Evolutionary conservation across 2,329 filamentous ascomycete species (phyloP).

Genomic region (Calonectria pteridis): DNA sequence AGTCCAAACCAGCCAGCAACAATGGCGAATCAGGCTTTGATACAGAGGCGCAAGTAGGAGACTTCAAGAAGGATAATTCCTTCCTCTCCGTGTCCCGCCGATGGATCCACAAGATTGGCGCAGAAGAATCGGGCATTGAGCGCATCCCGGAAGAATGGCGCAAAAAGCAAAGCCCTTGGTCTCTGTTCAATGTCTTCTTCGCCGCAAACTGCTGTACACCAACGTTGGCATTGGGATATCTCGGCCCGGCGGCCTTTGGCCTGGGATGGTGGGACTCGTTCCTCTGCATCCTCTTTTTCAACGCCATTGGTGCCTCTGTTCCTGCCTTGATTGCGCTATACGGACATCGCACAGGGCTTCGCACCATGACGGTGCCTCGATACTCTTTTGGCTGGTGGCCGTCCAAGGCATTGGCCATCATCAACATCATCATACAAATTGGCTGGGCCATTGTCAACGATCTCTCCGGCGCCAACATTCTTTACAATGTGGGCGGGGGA

Average conservation of each 20-base stretch:
- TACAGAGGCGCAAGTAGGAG: not conserved
- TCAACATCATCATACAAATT: constrained; percentile 4
- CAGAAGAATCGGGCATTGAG: not conserved
- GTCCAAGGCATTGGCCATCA: not conserved
- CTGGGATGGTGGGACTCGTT: constrained; percentile 8
- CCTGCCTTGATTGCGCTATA: not conserved
- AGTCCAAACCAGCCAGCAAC: not conserved
- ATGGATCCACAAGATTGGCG: not conserved
- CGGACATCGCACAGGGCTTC: not conserved
- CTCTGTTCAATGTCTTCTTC: not conserved
- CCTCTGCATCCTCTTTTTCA: not conserved
- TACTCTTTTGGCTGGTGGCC: constrained; percentile 6
- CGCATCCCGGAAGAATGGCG: not conserved
- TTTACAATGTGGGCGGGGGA: not conserved
- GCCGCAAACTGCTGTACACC: not conserved
- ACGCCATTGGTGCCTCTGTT: not conserved
- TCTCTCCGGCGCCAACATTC: not conserved
- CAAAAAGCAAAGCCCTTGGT: not conserved
- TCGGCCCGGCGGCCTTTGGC: not conserved
- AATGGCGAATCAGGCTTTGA: not conserved
- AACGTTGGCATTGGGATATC: not conserved
- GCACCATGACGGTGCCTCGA: not conserved
- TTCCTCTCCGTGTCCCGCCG: not conserved
- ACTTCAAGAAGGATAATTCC: not conserved
- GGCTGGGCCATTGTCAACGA: constrained; percentile 4